Evolutionary conservation across 2,329 filamentous ascomycete genomes (phyloP), one percentile per base, ranked within the genome.

Genomic region (Fusarium nygamai): DNA sequence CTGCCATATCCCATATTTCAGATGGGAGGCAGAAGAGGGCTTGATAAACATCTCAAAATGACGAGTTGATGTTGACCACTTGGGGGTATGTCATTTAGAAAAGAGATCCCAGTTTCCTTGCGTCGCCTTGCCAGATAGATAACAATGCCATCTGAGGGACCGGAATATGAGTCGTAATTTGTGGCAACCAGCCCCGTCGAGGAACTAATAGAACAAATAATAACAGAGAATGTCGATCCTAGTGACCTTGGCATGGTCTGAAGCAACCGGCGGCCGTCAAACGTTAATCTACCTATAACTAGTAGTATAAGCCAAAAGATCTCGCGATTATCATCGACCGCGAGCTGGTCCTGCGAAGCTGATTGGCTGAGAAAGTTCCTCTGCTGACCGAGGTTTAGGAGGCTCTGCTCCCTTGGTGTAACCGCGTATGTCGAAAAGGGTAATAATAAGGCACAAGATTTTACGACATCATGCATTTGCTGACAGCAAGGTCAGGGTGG

Each of bases 361-460:
- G 73, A 80, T 81, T 81, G 80, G 80, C 56, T n/a, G 53, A 73
- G 44, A 80, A 81, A 80, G 80, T 80, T 81, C 78, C 77, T 47
- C 56, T 31, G 19, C 17, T 56, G 27, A 43, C 46, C 46, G 24
- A 36, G 24, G 39, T 14, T 53, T 46, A 48, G 61, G 63, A 69
- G 60, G 64, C 60, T 74, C 68, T 65, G 59, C 36, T 54, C 51
- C 44, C 27, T 27, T 24, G 38, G 60, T 50, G 38, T 29, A 38
- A 41, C 39, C 29, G 13, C 9, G 51, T 31, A n/a, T 54, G 41
- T 27, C 34, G 38, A 44, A 53, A 39, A 22, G 33, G 46, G 51
- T 12, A 70, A 53, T 29, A 38, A 63, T 31, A 67, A 67, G n/a
- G 63, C 29, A 51, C 27, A 67, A 22, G 19, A 24, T 67, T 56